Evolutionary conservation across 108 stramenopile species (phyloP).

Genomic region (Stephanodiscus triporus): DNA sequence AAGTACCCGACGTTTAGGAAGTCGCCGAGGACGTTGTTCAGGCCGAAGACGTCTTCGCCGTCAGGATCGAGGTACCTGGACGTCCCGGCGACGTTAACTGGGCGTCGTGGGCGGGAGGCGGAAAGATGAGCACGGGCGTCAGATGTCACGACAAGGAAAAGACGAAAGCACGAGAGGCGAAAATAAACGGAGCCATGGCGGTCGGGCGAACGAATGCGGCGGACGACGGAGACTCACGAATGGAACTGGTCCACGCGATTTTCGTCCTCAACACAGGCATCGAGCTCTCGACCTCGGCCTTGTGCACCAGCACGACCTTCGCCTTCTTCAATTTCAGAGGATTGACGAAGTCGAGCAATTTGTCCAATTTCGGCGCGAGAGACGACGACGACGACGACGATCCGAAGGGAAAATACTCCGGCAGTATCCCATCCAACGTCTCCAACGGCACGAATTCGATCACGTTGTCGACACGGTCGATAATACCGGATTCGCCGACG

Average conservation of each 20-base stretch:
- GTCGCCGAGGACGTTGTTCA: slow-evolving; percentile 66
- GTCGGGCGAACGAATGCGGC: not conserved
- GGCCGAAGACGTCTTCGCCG: slow-evolving; percentile 68
- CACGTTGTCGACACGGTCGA: slow-evolving; percentile 71
- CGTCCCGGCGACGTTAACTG: slow-evolving; percentile 74
- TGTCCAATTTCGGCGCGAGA: slow-evolving; percentile 27
- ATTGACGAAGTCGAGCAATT: slow-evolving; percentile 59
- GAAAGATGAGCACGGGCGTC: not conserved
- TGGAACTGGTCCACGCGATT: slow-evolving; percentile 56
- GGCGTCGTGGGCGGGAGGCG: slow-evolving; percentile 1
- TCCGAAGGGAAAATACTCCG: not conserved
- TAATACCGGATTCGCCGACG: slow-evolving; percentile 13
- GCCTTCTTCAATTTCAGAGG: slow-evolving; percentile 63
- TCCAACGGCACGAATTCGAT: slow-evolving; percentile 64
- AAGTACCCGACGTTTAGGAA: slow-evolving; percentile 65
- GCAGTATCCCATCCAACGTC: slow-evolving; percentile 41
- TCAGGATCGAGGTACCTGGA: slow-evolving; percentile 61
- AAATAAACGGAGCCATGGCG: not conserved
- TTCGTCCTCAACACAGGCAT: slow-evolving; percentile 58
- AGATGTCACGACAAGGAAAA: not conserved
- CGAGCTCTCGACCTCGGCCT: slow-evolving; percentile 64
- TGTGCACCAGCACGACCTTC: slow-evolving; percentile 75
- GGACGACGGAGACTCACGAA: slow-evolving; percentile 27
- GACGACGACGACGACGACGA: not conserved
- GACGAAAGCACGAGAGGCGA: too few species aligned